Evolutionary conservation across 352 stramenopile genomes (phyloP), one percentile per base, ranked within the genome.

Genomic region (Globisporangium carolinianum): DNA sequence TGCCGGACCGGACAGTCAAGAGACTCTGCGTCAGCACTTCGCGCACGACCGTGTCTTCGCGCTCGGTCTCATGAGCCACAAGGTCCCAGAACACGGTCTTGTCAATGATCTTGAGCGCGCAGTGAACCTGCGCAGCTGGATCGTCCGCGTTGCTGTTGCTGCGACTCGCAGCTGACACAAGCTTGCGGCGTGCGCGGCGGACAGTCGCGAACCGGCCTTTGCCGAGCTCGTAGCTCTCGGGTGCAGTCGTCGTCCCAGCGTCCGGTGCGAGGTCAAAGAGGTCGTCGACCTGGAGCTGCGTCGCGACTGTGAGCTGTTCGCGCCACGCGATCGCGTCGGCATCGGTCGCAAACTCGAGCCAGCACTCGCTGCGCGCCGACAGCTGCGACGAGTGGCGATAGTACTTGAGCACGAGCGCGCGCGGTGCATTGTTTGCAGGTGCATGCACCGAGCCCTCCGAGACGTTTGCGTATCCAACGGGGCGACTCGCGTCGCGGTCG

Each of bases 41-140:
- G 11, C 82, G 78, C 42, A 93, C 76, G 4, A 96, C 72, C 8
- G 81, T 94, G 54, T 95, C 83, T 62, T 94, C 74, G 46, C 89
- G 83, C 60, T 96, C 86, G 10, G 86, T 90, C 42, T 95, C 88
- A 46, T 81, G 65, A n/a, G 86, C 76, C 11, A 97, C 85, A n/a
- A 95, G 75, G 52, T 95, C 75, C 83, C 83, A 91, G 60, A 94
- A 94, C 35, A 83, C 68, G 47, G 76, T 78, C 62, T 98, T 97
- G 69, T 99, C 96, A 39, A 98, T 89, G 59, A 99, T 92, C 57
- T 96, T 95, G 12, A 95, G 63, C 38, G 89, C 88, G 53, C 86
- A 97, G 61, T 89, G 84, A 18, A 4, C 24, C 2, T 24, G 24
- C 2, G 1, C 24, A 24, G 24, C 24, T 24, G 24, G 24, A 24